phyloP scores from a whole-genome alignment of 2,329 filamentous ascomycete species.

The Microcera coccophila region DNA sequence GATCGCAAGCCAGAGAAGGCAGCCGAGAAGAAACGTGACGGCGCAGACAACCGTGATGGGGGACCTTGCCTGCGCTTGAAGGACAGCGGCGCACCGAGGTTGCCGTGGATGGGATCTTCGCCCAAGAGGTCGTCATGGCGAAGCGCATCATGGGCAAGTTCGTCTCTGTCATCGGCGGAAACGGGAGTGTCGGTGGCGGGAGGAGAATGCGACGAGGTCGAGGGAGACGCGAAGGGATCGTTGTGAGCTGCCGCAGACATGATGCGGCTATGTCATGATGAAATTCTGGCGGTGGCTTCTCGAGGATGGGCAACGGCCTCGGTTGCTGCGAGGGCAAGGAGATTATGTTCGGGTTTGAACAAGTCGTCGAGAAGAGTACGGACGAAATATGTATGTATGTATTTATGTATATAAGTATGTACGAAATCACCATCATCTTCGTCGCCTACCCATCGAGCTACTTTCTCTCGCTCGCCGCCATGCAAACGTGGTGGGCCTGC shows the following conservation, averaged over 20 bases:
- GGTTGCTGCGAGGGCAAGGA: too few species aligned
- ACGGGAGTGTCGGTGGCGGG: slow-evolving; percentile 26
- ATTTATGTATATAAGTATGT: too few species aligned
- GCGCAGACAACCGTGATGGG: slow-evolving; percentile 42
- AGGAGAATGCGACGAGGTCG: slow-evolving; percentile 30
- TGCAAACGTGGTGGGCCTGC: too few species aligned
- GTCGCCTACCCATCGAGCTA: too few species aligned
- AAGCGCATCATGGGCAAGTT: slow-evolving; percentile 36
- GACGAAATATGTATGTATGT: too few species aligned
- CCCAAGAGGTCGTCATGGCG: slow-evolving; percentile 40
- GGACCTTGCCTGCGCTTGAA: slow-evolving; percentile 68
- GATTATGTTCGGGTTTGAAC: too few species aligned
- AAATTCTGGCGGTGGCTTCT: too few species aligned
- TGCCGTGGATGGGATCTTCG: slow-evolving; percentile 53
- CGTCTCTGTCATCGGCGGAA: slow-evolving; percentile 42
- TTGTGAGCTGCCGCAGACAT: slow-evolving; percentile 39
- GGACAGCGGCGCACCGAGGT: slow-evolving; percentile 53
- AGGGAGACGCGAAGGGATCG: slow-evolving; percentile 35
- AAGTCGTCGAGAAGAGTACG: too few species aligned
- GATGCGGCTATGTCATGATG: slow-evolving; percentile 38
- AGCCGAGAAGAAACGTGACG: slow-evolving; percentile 45
- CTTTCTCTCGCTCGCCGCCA: too few species aligned
- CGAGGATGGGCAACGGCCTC: too few species aligned
- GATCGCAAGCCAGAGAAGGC: slow-evolving; percentile 36
- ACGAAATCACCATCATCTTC: too few species aligned